Conservation (phyloP, 441 rosid genomes). For the Iberis amara region DNA sequence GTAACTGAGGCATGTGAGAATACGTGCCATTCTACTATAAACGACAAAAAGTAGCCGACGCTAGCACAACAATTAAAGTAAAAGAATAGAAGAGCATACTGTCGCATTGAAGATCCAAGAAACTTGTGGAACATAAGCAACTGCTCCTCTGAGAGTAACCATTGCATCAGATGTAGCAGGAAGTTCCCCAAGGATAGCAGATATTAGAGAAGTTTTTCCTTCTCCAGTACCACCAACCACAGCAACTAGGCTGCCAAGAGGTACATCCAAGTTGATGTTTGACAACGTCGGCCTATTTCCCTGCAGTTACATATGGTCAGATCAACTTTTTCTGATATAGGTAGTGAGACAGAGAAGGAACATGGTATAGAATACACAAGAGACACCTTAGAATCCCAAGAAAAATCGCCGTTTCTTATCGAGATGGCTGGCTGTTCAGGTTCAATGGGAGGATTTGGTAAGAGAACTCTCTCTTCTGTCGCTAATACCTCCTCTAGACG, state of each 20-base stretch:
- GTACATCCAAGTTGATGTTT: slow-evolving; percentile 74
- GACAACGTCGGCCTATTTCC: slow-evolving; percentile 73
- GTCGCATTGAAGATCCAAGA: slow-evolving; percentile 98
- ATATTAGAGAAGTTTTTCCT: slow-evolving; percentile 88
- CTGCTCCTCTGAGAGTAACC: slow-evolving; percentile 72
- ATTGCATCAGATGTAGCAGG: slow-evolving; percentile 55
- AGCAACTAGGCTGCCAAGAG: slow-evolving; percentile 85
- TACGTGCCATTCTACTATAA: background rate
- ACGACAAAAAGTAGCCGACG: background rate
- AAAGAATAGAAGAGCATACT: slow-evolving; percentile 42
- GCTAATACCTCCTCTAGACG: slow-evolving; percentile 91
- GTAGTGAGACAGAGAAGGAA: background rate
- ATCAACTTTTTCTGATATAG: background rate
- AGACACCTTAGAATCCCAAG: slow-evolving; percentile 90
- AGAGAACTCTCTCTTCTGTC: slow-evolving; percentile 86
- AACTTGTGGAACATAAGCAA: slow-evolving; percentile 95
- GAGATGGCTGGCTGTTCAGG: slow-evolving; percentile 71
- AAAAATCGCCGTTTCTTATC: slow-evolving; percentile 75
- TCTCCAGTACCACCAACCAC: slow-evolving; percentile 94
- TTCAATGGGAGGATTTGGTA: slow-evolving; percentile 86
- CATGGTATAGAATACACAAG: slow-evolving; percentile 9
- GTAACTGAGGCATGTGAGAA: slow-evolving; percentile 9
- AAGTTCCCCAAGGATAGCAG: slow-evolving; percentile 95
- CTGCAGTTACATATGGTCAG: slow-evolving; percentile 32
- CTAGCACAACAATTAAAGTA: background rate